Base-by-base conservation (phyloP, 495 filamentous ascomycete genomes). In the Aspergillus ellipticus region DNA sequence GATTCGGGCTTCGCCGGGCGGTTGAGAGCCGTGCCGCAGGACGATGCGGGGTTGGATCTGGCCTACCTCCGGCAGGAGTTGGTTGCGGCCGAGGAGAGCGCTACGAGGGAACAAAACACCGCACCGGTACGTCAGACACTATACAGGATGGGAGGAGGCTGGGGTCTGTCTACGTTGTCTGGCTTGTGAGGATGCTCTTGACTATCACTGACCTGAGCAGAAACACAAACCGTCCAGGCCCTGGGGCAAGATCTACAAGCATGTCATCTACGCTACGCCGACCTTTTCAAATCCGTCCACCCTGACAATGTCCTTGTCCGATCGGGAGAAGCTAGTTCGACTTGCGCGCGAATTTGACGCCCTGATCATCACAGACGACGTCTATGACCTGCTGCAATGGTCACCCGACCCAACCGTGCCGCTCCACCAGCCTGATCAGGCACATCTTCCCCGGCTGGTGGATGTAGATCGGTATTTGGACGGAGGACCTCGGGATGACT, bases 331-430 rank as follows among this genome's bases (percentile, higher is more conserved):
- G 13, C 76, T 96, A 1, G 82, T 96, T 6, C 66, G 72, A 6
- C 61, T 93, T 4, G 92, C 91, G 2, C 79, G 91, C 11, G 69
- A 82, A 28, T 82, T 85, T 65, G 85, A 96, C 62, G 89, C 89
- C 4, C 72, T 96, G 6, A 68, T 96, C 45, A 78, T 96, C n/a
- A 80, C 79, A 11, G 92, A 96, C 70, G 92, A 96, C 68, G 90
- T 97, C 1, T 97, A 97, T 57, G 92, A 96, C 67, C 85, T 90
- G 55, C 76, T 96, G 0, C 87, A 89, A 64, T 94, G 90, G 84
- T 78, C 81, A 6, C 50, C 74, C 3, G 73, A 72, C 24, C 67
- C 59, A 0, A 62, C 57, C 28, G 42, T 42, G 8, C 31, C 64
- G 6, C 54, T 61, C 21, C 22, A 57, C 15, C 20, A 42, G 3